phyloP scores from a whole-genome alignment of 352 stramenopile species.

The Poterioochromonas sp. region DNA sequence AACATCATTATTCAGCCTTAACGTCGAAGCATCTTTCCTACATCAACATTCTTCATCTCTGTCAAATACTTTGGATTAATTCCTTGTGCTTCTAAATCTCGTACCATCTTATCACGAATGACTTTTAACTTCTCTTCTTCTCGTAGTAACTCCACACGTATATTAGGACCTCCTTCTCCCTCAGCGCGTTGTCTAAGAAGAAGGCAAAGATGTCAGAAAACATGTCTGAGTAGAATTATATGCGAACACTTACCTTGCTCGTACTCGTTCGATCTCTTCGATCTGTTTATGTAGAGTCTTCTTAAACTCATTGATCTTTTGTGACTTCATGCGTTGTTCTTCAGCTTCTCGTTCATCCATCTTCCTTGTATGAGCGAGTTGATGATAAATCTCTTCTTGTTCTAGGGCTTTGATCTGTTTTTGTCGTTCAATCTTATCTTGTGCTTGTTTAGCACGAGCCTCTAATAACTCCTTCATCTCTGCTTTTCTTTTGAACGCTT shows the following conservation, averaged over 20 bases:
- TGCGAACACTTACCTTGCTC: neutral
- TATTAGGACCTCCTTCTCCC: conserved; percentile 35
- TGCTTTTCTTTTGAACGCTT: conserved; percentile 69
- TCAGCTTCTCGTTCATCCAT: conserved; percentile 46
- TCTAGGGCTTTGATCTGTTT: conserved; percentile 67
- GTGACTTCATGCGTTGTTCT: conserved; percentile 51
- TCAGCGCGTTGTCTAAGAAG: neutral
- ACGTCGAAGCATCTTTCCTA: conserved; percentile 42
- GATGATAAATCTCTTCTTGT: conserved; percentile 71
- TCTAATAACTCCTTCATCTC: conserved; percentile 65
- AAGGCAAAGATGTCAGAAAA: neutral
- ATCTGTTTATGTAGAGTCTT: conserved; percentile 75
- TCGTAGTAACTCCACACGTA: conserved; percentile 61
- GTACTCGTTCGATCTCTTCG: conserved; percentile 38
- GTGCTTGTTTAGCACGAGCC: conserved; percentile 46
- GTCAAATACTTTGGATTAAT: conserved; percentile 77
- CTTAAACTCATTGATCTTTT: conserved; percentile 55
- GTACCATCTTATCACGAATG: conserved; percentile 73
- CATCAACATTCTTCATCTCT: conserved; percentile 80
- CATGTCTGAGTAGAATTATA: neutral
- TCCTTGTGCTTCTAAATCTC: conserved; percentile 66
- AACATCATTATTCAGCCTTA: too few species aligned
- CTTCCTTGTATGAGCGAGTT: conserved; percentile 57
- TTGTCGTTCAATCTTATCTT: conserved; percentile 52
- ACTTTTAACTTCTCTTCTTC: conserved; percentile 73